Conservation (phyloP, 352 stramenopile genomes). For the Globisporangium acanthophoron region DNA sequence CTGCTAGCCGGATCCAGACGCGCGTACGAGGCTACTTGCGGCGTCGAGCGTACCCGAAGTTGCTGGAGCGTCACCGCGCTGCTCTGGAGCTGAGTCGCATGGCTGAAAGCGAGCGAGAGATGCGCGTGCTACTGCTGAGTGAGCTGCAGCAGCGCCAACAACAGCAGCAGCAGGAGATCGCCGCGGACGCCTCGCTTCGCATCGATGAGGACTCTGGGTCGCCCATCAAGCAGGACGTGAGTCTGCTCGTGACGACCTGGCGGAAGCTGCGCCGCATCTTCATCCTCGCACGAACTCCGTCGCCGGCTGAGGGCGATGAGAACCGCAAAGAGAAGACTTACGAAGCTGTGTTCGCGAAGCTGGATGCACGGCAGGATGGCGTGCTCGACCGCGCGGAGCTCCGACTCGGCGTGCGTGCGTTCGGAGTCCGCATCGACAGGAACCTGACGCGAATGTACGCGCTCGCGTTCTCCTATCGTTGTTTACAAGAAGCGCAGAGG, state of each 20-base stretch:
- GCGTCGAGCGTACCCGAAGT: neutral
- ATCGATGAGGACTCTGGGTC: neutral
- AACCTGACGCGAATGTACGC: constrained; percentile 57
- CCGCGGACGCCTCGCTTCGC: neutral
- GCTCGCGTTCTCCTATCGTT: neutral
- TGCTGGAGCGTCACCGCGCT: constrained; percentile 13
- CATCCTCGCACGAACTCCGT: constrained; percentile 21
- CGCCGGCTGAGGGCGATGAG: constrained; percentile 1
- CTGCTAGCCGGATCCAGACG: constrained; percentile 27
- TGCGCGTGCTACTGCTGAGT: constrained; percentile 8
- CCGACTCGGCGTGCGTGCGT: constrained; percentile 34
- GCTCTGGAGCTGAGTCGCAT: constrained; percentile 23
- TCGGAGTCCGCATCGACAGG: constrained; percentile 52
- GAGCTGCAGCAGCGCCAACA: constrained; percentile 7
- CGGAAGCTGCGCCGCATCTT: constrained; percentile 47
- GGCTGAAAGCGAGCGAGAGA: constrained; percentile 30
- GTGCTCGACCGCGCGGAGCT: constrained; percentile 63
- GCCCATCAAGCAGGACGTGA: constrained; percentile 25
- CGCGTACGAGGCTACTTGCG: constrained; percentile 23
- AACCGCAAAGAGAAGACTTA: neutral
- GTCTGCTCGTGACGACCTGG: constrained; percentile 42
- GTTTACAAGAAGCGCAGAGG: neutral
- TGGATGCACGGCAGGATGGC: constrained; percentile 45
- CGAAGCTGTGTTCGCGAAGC: constrained; percentile 28
- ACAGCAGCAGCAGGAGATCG: constrained; percentile 4